phyloP scores from a whole-genome alignment of 2,329 filamentous ascomycete genomes.

The Aspergillaceae sp. region DNA sequence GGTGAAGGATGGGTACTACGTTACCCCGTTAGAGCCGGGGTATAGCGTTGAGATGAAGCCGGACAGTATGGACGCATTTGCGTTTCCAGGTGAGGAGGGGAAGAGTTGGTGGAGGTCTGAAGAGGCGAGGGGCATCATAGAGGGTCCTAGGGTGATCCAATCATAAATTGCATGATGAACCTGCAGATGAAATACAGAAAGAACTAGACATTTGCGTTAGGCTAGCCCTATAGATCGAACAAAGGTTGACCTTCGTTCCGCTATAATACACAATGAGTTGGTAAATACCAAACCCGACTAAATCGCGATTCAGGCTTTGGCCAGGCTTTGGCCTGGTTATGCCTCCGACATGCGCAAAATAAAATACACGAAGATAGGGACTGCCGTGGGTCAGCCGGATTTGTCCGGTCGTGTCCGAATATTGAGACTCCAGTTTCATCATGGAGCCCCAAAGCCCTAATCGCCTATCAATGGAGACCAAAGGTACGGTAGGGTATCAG shows the following conservation, averaged over 20 bases:
- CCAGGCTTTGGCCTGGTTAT: background rate
- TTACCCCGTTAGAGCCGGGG: slow-evolving; percentile 71
- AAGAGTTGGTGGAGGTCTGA: slow-evolving; percentile 81
- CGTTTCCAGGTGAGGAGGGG: slow-evolving; percentile 66
- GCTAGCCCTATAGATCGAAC: background rate
- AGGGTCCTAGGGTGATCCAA: slow-evolving; percentile 36
- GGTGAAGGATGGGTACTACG: slow-evolving; percentile 79
- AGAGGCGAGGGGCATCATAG: slow-evolving; percentile 66
- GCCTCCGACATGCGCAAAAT: too few species aligned
- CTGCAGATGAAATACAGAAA: too few species aligned
- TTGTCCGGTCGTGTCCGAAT: too few species aligned
- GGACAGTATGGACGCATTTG: slow-evolving; percentile 71
- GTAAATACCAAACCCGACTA: background rate
- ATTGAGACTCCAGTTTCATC: too few species aligned
- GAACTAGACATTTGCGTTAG: background rate
- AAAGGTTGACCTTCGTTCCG: background rate
- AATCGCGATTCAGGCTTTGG: background rate
- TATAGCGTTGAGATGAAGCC: slow-evolving; percentile 93
- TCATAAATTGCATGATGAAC: too few species aligned
- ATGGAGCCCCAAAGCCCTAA: background rate
- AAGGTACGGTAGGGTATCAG: too few species aligned
- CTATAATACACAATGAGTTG: slow-evolving; percentile 2
- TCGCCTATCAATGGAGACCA: background rate
- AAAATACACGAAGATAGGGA: too few species aligned
- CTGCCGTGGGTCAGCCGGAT: too few species aligned